Conservation (phyloP, 139 green algal genomes). For the Chlamydomonas sphaeroides region DNA sequence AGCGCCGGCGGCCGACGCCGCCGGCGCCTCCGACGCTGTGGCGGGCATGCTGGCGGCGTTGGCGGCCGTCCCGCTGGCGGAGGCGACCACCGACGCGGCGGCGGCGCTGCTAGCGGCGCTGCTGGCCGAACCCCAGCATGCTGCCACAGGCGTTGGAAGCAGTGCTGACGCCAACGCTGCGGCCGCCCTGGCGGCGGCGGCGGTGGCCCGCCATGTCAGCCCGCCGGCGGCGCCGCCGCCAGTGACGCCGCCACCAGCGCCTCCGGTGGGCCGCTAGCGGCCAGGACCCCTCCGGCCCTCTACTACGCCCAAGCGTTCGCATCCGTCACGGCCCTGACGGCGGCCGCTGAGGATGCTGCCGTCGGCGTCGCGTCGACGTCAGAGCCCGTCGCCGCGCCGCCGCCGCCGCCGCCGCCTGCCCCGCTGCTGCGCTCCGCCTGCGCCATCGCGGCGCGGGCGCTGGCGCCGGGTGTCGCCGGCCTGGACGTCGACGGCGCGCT, state of each 20-base stretch:
- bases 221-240: background rate
- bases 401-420: background rate
- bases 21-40: background rate
- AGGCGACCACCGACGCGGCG: background rate
- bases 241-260: too few species aligned
- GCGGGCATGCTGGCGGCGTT: background rate
- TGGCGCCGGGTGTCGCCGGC: background rate
- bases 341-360: background rate
- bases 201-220: too few species aligned
- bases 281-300: too few species aligned
- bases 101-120: background rate
- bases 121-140: too few species aligned
- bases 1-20: background rate
- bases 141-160: too few species aligned
- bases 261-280: too few species aligned
- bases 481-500: background rate
- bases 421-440: background rate
- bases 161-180: too few species aligned
- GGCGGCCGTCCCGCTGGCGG: background rate
- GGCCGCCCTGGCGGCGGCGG: too few species aligned
- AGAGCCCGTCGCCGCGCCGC: background rate
- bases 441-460: background rate
- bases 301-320: conserved; percentile 5
- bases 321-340: background rate
- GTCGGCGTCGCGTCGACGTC: too few species aligned